Conservation (phyloP, 768 basidiomycete species). For the Agrocybe pediades region DNA sequence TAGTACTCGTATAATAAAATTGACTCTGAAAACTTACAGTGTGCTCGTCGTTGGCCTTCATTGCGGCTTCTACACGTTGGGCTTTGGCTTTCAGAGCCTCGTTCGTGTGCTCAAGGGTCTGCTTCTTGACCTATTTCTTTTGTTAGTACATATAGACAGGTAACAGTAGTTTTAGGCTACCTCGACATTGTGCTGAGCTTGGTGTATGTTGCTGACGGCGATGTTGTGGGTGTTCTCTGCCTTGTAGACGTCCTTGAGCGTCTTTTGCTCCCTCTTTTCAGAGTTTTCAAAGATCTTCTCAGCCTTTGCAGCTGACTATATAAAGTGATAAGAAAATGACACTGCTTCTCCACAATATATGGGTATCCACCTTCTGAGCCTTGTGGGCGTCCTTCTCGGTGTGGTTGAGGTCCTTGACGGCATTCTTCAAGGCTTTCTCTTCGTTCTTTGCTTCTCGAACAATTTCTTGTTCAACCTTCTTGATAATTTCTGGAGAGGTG, state of each 20-base stretch:
- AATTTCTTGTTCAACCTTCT: slow-evolving; percentile 44
- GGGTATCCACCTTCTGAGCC: slow-evolving; percentile 46
- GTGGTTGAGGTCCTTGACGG: slow-evolving; percentile 52
- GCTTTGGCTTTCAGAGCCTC: slow-evolving; percentile 9
- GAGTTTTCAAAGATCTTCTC: slow-evolving; percentile 37
- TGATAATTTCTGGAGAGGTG: slow-evolving; percentile 29
- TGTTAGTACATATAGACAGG: not conserved
- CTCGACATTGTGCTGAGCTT: slow-evolving; percentile 45
- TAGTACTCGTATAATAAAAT: not conserved
- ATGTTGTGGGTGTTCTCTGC: slow-evolving; percentile 55
- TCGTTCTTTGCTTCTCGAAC: slow-evolving; percentile 54
- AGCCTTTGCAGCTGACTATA: slow-evolving; percentile 13
- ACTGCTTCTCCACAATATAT: not conserved
- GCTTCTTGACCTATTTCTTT: not conserved
- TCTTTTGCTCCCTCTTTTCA: slow-evolving; percentile 50
- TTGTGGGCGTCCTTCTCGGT: slow-evolving; percentile 57
- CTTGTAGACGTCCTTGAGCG: slow-evolving; percentile 51
- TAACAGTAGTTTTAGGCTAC: slow-evolving; percentile 21
- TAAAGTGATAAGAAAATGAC: not conserved
- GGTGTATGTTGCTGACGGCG: slow-evolving; percentile 42
- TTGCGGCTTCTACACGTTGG: slow-evolving; percentile 17
- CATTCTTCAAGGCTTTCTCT: slow-evolving; percentile 48
- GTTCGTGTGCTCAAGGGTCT: slow-evolving; percentile 5
- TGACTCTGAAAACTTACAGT: slow-evolving; percentile 8
- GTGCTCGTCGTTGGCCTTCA: slow-evolving; percentile 21